Base-by-base conservation (phyloP, 805 yeast genomes). In the Yueomyces sp. region DNA sequence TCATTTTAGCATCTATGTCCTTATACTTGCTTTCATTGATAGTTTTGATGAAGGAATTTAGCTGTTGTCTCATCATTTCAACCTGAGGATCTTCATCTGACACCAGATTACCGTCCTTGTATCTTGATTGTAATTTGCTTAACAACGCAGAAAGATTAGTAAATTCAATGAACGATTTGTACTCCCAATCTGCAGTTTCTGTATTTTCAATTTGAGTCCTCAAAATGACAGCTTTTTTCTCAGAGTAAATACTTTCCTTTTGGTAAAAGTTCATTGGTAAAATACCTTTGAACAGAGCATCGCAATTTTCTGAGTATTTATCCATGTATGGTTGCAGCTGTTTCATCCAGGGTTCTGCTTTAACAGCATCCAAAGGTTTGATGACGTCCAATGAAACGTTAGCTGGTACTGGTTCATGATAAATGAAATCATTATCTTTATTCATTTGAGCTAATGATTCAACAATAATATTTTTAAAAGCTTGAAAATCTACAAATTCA, bases 231-330 rank as follows among this genome's bases (percentile, higher is more conserved):
- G 95, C 90, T 60, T 85, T 83, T 57, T 85, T 87, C 57, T 90
- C 98, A 0, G 95, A 82, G 59, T 92, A 92, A 49, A 79, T 68
- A 48, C 95, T 85, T 43, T 85, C 75, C 52, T 83, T 77, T 62
- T 90, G 95, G 56, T 87, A 95, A 26, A 90, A 86, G 33, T 79
- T 75, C 55, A 87, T 68, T 2, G 97, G 97, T 4, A 92, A 77
- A 26, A 90, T 83, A 48, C 79, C 81, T 41, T 73, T 81, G 60
- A 85, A 85, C 40, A 90, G 68, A 47, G 79, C 81, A 39, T 62
- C 62, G 6, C 68, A 50, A n/a, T 55, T 49, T 7, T 49, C 61
- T 46, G 57, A 63, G 54, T 55, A 63, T 55, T 47, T 60, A 45
- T 45, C 65, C 71, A 62, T 66, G 60, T 42, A 69, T 3, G 53